Conservation (phyloP, 1,284 basidiomycete genomes). For the Papiliotrema nemorosa region DNA sequence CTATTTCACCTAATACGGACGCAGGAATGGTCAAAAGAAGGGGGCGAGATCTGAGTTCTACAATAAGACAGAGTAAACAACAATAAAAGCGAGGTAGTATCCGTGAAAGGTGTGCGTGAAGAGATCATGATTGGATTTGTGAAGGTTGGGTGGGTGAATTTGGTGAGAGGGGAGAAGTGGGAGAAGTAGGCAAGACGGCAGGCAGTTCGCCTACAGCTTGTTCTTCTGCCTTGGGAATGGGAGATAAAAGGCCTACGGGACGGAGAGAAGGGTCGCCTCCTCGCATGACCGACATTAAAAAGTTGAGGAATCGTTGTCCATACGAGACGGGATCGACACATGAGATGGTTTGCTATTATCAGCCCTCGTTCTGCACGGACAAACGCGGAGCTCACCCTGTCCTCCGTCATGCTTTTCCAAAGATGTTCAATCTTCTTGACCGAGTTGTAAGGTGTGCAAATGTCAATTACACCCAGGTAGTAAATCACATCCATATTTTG, state of each 20-base stretch:
- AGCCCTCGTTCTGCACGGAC: not conserved
- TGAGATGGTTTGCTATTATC: conserved; percentile 78
- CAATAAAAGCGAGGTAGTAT: too few species aligned
- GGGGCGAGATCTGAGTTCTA: too few species aligned
- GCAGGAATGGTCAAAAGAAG: too few species aligned
- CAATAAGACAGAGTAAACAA: too few species aligned
- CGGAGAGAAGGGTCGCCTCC: conserved; percentile 58
- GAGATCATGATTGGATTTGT: too few species aligned
- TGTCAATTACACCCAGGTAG: conserved; percentile 92
- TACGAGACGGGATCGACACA: conserved; percentile 83
- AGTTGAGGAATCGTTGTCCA: conserved; percentile 77
- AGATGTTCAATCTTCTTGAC: conserved; percentile 82
- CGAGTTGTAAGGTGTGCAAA: conserved; percentile 79
- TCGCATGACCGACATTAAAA: conserved; percentile 82
- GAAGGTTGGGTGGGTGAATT: too few species aligned
- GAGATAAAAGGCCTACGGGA: conserved; percentile 27
- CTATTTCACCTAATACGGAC: not conserved
- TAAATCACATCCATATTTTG: conserved; percentile 74
- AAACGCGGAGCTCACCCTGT: conserved; percentile 61
- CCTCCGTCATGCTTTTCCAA: conserved; percentile 86
- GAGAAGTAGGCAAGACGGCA: not conserved
- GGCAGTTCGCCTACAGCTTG: not conserved
- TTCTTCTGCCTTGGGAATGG: not conserved
- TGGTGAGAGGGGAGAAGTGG: too few species aligned
- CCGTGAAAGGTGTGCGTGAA: too few species aligned